Base-by-base conservation (phyloP, 768 basidiomycete species). In the Ephemerocybe angulata region DNA sequence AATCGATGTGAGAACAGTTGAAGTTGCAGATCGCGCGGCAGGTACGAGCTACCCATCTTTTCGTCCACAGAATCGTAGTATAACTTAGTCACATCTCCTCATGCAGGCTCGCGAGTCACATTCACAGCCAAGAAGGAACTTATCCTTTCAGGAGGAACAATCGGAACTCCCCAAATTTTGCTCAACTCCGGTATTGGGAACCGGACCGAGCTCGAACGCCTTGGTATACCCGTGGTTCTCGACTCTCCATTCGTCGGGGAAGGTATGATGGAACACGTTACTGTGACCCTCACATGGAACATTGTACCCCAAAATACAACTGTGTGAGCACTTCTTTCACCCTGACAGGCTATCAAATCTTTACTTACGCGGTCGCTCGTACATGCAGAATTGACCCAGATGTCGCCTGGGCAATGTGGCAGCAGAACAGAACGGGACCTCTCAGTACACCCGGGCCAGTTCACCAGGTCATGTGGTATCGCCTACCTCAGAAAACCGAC, bases 81-180 rank as follows among this genome's bases (percentile, higher is more conserved):
- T n/a, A n/a, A n/a, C n/a, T n/a, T n/a, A n/a, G n/a, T n/a, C n/a
- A n/a, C n/a, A n/a, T n/a, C n/a, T n/a, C n/a, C n/a, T n/a, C n/a
- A n/a, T n/a, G n/a, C n/a, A n/a, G n/a, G n/a, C n/a, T n/a, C n/a
- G n/a, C n/a, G n/a, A n/a, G n/a, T n/a, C n/a, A n/a, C n/a, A n/a
- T n/a, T n/a, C 7, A 41, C 38, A 7, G 68, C 68, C 1, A 54
- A 29, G 1, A 67, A 64, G 24, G 69, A 69, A 33, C 54, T 71
- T 22, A 65, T 71, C 31, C 60, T 71, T 2, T 62, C 68, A 8
- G 68, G 65, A 10, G 70, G 70, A 10, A 56, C 61, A 13, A 63
- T 68, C 52, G 65, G 63, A 15, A 69, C 66, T 0, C 66, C 68
- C 0, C 55, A 60, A 11, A 58, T 68, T 22, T 52, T 64, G 7